These are phyloP conservation scores for Magnaporthiopsis rhizophila DNA, from an alignment of 2,329 filamentous ascomycete genomes.

Conservation along the genomic window DNA sequence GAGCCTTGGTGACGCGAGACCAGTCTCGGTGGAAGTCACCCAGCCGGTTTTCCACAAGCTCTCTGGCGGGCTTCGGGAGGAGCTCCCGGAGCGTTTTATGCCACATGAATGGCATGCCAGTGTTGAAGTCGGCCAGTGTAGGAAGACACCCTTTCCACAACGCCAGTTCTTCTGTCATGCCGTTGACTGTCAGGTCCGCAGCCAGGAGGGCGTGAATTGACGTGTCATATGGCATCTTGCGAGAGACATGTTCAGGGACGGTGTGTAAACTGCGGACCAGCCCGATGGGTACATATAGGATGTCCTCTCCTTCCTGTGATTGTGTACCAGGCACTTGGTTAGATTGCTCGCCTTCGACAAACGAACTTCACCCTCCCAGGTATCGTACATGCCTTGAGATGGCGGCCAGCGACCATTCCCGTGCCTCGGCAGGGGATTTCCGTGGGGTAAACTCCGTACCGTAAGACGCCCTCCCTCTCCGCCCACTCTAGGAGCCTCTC, in stretches of 20 bases:
- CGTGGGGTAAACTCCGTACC: neutral
- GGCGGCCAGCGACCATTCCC: neutral
- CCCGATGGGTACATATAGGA: slow-evolving; percentile 8
- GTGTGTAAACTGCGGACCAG: slow-evolving; percentile 8
- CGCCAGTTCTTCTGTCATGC: slow-evolving; percentile 17
- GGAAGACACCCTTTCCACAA: slow-evolving; percentile 20
- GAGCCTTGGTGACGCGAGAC: neutral
- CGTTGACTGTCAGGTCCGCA: slow-evolving; percentile 44
- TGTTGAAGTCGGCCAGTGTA: slow-evolving; percentile 42
- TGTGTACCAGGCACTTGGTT: neutral
- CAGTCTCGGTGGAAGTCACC: slow-evolving; percentile 14
- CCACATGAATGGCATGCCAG: slow-evolving; percentile 34
- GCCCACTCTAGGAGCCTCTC: slow-evolving; percentile 1
- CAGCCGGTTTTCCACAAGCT: slow-evolving; percentile 15
- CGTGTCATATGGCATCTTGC: slow-evolving; percentile 37
- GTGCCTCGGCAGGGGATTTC: neutral
- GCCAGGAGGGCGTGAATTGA: slow-evolving; percentile 61
- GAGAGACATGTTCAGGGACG: slow-evolving; percentile 10
- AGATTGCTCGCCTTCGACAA: neutral
- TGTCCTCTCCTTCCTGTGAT: slow-evolving; percentile 5
- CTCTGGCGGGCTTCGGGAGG: slow-evolving; percentile 26
- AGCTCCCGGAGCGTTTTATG: slow-evolving; percentile 27
- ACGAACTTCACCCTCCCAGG: slow-evolving; percentile 1
- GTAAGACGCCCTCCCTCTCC: neutral
- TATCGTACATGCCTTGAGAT: neutral